Base-by-base conservation (phyloP, 176 grass and related monocot genomes). In the Raddia guianensis region DNA sequence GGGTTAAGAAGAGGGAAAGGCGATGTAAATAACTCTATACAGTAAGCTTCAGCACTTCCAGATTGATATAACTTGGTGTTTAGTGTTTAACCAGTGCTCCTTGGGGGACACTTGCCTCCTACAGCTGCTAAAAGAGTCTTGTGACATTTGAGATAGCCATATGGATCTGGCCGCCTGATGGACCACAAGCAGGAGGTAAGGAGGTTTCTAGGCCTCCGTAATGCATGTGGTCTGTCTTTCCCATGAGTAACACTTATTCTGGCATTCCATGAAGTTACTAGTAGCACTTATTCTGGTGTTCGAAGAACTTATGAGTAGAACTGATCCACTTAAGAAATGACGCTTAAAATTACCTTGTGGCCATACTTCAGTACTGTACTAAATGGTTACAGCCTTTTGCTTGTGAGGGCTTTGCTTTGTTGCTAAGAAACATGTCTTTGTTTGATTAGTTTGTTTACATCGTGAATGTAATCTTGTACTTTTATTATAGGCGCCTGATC, bases 401-500 rank as follows among this genome's bases (percentile, higher is more conserved):
- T 66, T 44, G 47, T 14, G 48, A 56, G 13, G 15, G 12, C 33
- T 55, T 8, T 59, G 66, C 0, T 63, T 6, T 82, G 19, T 56
- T 70, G 64, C 7, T 37, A 63, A 54, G 10, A 50, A 20, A 16
- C 11, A 58, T 15, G 19, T 75, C 79, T 45, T 80, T 71, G 18
- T 21, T 49, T 53, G 44, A 8, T 10, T 77, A 52, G 2, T 66
- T 83, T 42, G 49, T 46, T 2, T 78, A 48, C 42, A 45, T 59
- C 46, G 50, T 52, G 12, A 15, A 37, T 88, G 33, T 86, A 57
- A 9, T 72, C 60, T 73, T 85, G 48, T 82, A 33, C 27, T 68
- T 77, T 46, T 86, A 47, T 21, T 86, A 48, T 69, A 94, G 92
- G 79, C 88, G 80, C 9, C 80, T 94, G 89, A 94, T 94, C 83